Base-by-base conservation (phyloP, 2,329 filamentous ascomycete genomes). In the Cucurbitaria berberidis region DNA sequence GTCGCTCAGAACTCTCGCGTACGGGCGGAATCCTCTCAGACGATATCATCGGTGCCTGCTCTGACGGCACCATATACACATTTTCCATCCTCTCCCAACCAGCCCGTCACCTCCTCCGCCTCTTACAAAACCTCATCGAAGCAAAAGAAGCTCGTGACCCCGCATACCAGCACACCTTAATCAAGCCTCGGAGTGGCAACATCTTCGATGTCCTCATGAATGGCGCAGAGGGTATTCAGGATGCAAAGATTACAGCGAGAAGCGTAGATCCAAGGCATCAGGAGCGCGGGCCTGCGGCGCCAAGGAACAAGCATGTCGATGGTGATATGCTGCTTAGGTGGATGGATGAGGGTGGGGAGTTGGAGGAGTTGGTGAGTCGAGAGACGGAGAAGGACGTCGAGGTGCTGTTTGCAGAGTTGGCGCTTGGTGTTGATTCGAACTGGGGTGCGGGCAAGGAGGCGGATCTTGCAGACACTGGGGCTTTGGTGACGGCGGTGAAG, bases 31-130 rank as follows among this genome's bases (percentile, higher is more conserved):
- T 82, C 21, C 64, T 78, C 0, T 66, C 70, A n/a, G 75, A 80
- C 35, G 72, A 83, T 27, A 77, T 82, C 22, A 61, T 85, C 13
- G 78, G 80, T 21, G 78, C 78, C 19, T 79, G 80, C 42, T 76
- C 80, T 48, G 82, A 84, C 51, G 83, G 83, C 29, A 77, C 79
- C 1, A 65, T 86, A 13, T 78, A 80, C 38, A 72, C 77, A 15
- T 88, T 97, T 63, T 83, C 83, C 1, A 76, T 93, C 13, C 76
- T 98, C 0, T 77, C 81, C 9, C 66, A 82, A 16, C 74, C 83
- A 2, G 82, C 87, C 7, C 89, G 88, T 84, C 81, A 82, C 6
- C 78, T 96, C 3, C 79, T 98, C 5, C 82, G 83, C 51, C 86
- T 93, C 57, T 69, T 97, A 1, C 88, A 96, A 66, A 88, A 89